phyloP scores from a whole-genome alignment of 2,329 filamentous ascomycete species.

The Chaetomium globosum region DNA sequence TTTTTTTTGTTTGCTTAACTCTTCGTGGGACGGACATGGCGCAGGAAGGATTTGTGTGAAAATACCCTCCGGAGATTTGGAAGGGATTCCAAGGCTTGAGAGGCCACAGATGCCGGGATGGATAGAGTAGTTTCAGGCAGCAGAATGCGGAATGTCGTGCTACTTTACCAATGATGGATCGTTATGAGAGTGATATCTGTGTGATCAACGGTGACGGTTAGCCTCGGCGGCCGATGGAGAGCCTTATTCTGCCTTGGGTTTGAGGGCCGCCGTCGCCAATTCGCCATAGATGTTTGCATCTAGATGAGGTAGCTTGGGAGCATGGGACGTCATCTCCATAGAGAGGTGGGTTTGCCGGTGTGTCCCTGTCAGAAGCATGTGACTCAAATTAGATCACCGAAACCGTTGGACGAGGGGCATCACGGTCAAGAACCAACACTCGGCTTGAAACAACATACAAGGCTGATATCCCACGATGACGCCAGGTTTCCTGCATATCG shows the following conservation, averaged over 20 bases:
- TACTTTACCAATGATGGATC: background rate
- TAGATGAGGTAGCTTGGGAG: background rate
- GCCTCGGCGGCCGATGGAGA: background rate
- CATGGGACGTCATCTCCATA: background rate
- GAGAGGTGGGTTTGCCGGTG: background rate
- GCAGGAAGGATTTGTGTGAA: background rate
- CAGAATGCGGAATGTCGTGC: background rate
- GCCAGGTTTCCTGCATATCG: background rate
- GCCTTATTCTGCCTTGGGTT: background rate
- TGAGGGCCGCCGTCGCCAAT: background rate
- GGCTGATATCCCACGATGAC: background rate
- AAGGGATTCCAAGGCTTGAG: background rate
- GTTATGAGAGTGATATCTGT: background rate
- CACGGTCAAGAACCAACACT: background rate
- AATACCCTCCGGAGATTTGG: conserved; percentile 1
- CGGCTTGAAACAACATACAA: background rate
- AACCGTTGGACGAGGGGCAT: background rate
- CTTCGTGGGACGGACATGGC: background rate
- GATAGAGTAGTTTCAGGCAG: background rate
- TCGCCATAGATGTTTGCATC: background rate
- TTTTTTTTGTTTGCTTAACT: background rate
- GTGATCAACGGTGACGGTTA: background rate
- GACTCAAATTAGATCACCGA: background rate
- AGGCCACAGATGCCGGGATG: background rate
- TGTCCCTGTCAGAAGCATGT: background rate